Percentiles rank a stretch among this genome's conserved stretches.
These are phyloP conservation scores for Petasospora rhodanensis DNA, from an alignment of 1,139 yeast species.

Conservation along the genomic window DNA sequence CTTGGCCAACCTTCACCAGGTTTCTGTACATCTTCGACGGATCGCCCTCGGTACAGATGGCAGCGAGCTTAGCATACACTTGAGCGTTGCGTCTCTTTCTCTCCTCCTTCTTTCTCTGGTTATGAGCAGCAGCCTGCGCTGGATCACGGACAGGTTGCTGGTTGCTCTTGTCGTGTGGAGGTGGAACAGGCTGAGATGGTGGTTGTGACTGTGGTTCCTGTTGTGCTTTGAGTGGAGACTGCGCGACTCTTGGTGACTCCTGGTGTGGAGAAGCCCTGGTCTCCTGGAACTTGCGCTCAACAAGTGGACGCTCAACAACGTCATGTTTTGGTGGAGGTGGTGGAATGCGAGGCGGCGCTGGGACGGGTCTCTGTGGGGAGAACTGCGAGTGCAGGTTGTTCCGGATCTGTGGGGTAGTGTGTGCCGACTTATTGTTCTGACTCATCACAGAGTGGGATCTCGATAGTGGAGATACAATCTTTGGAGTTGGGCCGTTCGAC, in stretches of 20 bases:
- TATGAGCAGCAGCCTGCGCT: constrained; percentile 51
- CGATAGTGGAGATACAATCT: constrained; percentile 26
- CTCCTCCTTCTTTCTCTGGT: constrained; percentile 73
- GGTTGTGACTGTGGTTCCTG: constrained; percentile 7
- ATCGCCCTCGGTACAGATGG: constrained; percentile 83
- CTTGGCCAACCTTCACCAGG: constrained; percentile 87
- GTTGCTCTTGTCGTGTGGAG: too few relatives aligned
- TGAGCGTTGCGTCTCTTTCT: constrained; percentile 64
- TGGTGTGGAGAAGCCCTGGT: constrained; percentile 10
- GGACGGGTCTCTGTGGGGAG: constrained; percentile 27
- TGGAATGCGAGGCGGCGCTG: constrained; percentile 27
- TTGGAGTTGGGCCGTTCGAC: constrained; percentile 19
- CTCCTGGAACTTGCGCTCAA: constrained; percentile 9
- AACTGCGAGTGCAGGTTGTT: constrained; percentile 9
- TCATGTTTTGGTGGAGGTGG: constrained; percentile 23
- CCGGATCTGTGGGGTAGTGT: constrained; percentile 17
- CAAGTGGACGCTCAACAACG: constrained; percentile 16
- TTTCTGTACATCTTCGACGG: constrained; percentile 72
- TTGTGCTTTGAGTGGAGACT: constrained; percentile 1
- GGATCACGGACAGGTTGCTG: constrained; percentile 46
- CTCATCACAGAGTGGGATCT: constrained; percentile 18
- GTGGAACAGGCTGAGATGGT: constrained; percentile 24
- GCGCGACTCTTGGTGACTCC: constrained; percentile 4
- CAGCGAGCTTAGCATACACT: constrained; percentile 62
- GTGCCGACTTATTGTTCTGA: constrained; percentile 10